Conservation (phyloP, 2,329 filamentous ascomycete species). For the Rutstroemia sp. region DNA sequence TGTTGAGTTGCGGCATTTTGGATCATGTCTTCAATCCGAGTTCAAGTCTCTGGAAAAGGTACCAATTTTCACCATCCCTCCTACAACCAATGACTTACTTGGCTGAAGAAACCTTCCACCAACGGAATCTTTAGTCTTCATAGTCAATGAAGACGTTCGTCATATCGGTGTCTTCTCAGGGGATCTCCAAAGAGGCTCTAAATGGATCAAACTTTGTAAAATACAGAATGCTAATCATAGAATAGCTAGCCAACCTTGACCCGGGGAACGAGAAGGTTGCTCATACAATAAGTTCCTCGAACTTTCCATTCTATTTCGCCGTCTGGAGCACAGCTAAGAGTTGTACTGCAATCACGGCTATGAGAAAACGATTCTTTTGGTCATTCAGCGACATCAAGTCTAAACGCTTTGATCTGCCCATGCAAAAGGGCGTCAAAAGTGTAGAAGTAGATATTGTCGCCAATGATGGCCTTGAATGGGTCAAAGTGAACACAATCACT, state of each 20-base stretch:
- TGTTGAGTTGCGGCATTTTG: constrained; percentile 43
- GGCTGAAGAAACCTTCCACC: neutral
- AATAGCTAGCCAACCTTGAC: constrained; percentile 18
- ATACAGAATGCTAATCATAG: constrained; percentile 8
- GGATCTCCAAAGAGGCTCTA: too few relatives aligned
- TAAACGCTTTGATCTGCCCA: constrained; percentile 1
- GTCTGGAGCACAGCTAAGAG: constrained; percentile 56
- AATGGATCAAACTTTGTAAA: neutral
- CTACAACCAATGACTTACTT: constrained; percentile 17
- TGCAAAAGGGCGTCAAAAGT: constrained; percentile 5
- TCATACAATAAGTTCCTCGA: constrained; percentile 57
- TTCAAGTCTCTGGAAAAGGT: constrained; percentile 38
- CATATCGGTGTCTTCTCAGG: neutral
- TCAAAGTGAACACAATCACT: constrained; percentile 60
- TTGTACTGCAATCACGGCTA: constrained; percentile 47
- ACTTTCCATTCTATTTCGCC: constrained; percentile 56
- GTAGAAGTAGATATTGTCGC: constrained; percentile 53
- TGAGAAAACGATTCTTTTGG: constrained; percentile 50
- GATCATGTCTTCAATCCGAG: constrained; percentile 39
- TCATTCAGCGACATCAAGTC: constrained; percentile 14
- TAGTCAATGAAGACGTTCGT: neutral
- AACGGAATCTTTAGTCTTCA: neutral
- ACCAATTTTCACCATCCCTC: neutral
- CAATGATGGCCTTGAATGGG: constrained; percentile 56
- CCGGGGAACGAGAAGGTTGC: constrained; percentile 29